These are phyloP conservation scores for Articulospora tetracladia DNA, from an alignment of 495 filamentous ascomycete genomes.

Conservation along the genomic window DNA sequence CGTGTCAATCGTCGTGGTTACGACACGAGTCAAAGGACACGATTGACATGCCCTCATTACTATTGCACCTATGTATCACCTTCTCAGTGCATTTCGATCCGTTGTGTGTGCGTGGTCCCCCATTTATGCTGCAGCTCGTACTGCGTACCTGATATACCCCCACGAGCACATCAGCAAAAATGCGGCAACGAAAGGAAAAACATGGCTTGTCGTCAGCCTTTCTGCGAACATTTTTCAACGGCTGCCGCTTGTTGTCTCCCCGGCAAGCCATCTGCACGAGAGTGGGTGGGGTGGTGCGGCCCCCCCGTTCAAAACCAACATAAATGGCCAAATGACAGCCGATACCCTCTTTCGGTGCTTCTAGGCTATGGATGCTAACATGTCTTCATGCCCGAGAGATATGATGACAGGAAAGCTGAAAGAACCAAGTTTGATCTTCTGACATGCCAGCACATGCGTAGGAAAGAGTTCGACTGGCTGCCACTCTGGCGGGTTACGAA, in stretches of 20 bases:
- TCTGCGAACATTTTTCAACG: neutral
- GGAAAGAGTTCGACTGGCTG: neutral
- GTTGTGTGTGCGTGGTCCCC: no score
- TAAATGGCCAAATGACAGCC: no score
- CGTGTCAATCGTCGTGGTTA: no score
- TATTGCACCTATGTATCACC: no score
- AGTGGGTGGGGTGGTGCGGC: neutral
- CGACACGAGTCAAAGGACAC: no score
- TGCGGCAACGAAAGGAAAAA: neutral
- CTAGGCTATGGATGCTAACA: neutral
- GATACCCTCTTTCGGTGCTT: neutral
- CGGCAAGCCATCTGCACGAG: neutral
- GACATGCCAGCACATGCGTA: neutral
- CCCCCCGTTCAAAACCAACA: neutral
- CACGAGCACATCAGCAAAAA: neutral
- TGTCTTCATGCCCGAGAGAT: neutral
- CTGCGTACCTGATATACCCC: neutral
- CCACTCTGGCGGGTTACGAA: neutral
- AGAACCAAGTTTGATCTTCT: neutral
- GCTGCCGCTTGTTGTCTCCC: constrained; percentile 4
- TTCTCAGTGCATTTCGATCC: no score
- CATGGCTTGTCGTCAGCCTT: neutral
- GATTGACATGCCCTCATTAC: no score
- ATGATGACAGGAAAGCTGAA: neutral
- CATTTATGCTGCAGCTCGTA: no score